Evolutionary conservation across 805 yeast species (phyloP), one percentile per base, ranked within the genome.

Genomic region (Candida pini): DNA sequence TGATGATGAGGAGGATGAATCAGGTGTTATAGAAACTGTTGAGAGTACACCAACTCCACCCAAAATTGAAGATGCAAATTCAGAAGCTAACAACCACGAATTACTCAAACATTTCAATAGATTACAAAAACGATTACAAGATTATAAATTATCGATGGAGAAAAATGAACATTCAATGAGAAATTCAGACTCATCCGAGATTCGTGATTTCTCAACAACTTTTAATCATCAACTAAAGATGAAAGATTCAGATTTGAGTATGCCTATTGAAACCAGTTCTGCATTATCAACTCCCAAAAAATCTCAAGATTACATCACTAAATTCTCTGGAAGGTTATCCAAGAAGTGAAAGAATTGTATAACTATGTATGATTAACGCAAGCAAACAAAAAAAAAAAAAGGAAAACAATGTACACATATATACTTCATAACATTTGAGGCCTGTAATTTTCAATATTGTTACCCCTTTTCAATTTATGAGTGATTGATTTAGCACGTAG

Each of bases 381-480:
- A 33, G 19, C 7, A 21, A 4, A 24, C 23, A 20, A 17, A 26
- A 3, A 18, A 21, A 10, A 21, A 4, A 22, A 10, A 28, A 17
- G 17, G 20, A n/a, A 18, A 27, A 14, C 9, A 6, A 4, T 4
- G 3, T 4, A 20, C 4, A 14, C 19, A 21, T n/a, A 8, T 22
- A 22, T 7, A 22, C n/a, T 20, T 24, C 16, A 26, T 76, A 53
- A 22, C 34, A 28, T 30, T 43, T 41, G 43, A 38, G 83, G 90
- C 54, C 92, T 71, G 64, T 58, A 84, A 53, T 88, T 89, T 29
- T 73, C 73, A 65, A 86, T 88, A 65, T 75, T 73, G 56, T 90
- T 90, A 53, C 76, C 62, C 53, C 73, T 73, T 57, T 74, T 80
- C 39, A 73, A 66, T 26, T 80, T 78, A 43, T 78, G 64, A 25